These are phyloP conservation scores for Populus hybrid DNA, from an alignment of 441 rosid species.

Conservation along the genomic window DNA sequence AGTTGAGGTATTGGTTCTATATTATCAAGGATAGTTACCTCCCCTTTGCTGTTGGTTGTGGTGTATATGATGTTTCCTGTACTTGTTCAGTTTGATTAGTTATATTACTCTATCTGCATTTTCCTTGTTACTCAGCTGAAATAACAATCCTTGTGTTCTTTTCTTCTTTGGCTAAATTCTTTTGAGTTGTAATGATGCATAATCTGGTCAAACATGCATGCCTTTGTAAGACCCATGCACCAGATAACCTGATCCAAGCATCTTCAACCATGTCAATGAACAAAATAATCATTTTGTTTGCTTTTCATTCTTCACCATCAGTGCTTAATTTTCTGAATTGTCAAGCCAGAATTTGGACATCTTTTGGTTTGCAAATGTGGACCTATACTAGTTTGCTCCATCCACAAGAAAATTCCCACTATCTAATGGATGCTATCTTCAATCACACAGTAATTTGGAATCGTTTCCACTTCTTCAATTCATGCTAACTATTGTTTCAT, in stretches of 20 bases:
- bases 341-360: not conserved
- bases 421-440: not conserved
- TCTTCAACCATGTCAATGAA: not conserved
- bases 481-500: not conserved
- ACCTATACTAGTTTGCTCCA: not conserved
- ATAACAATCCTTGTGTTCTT: not conserved
- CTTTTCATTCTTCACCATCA: not conserved
- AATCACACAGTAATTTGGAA: not conserved
- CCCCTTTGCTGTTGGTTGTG: not conserved
- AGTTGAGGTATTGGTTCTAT: slow-evolving; percentile 64
- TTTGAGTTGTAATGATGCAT: slow-evolving; percentile 3
- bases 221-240: not conserved
- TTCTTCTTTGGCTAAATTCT: not conserved
- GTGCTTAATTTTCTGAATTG: not conserved
- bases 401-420: not conserved
- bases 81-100: slow-evolving; percentile 8
- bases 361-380: not conserved
- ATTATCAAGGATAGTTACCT: slow-evolving; percentile 17
- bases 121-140: not conserved
- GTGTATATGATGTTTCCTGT: not conserved
- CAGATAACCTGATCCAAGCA: not conserved
- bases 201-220: slow-evolving; percentile 5
- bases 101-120: not conserved
- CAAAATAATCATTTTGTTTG: not conserved
- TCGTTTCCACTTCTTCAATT: not conserved